Base-by-base conservation (phyloP, 78 protist genomes). In the Cavenderia fasciculata region DNA sequence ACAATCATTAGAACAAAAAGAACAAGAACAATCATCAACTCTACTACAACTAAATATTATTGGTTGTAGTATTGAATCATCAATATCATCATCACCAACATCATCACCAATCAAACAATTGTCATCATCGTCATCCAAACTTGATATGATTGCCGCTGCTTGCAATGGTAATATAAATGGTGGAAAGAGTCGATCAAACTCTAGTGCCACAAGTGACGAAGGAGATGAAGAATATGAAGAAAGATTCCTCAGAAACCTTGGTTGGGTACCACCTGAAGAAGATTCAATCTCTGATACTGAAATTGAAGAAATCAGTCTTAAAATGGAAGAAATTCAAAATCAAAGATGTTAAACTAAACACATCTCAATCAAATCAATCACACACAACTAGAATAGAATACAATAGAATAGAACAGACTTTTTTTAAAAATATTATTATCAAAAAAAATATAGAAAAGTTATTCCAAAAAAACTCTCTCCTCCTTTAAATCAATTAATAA, bases 261-360 rank as follows among this genome's bases (percentile, higher is more conserved):
- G 90, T 4, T 82, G 90, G 90, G 78, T 82, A 2, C 90, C 90
- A 40, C 72, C 66, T 21, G 90, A 82, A 27, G 87, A 77, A 47
- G 90, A 82, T 43, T 40, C 88, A 6, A 19, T 65, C 4, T 78
- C 88, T 4, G 76, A 65, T 52, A 19, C 74, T 51, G 88, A 78
- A 52, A 78, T 78, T 29, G 76, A 78, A 27, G 88, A 78, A 40
- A 78, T 78, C 40, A 52, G 61, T 40, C n/a, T 78, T 16, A 52
- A 65, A 52, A 78, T 78, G 76, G 65, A 78, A 66, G 71, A 76
- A 76, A 76, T 62, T 14, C 12, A 49, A 49, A n/a, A n/a, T n/a
- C n/a, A n/a, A n/a, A n/a, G n/a, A n/a, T n/a, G n/a, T n/a, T n/a
- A n/a, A n/a, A n/a, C n/a, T n/a, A n/a, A n/a, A n/a, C n/a, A n/a